A percentile compares a stretch with the other conserved stretches of the same genome.
These are phyloP conservation scores for Paramecium caudatum DNA, from an alignment of 73 alveolate genomes.

Conservation along the genomic window DNA sequence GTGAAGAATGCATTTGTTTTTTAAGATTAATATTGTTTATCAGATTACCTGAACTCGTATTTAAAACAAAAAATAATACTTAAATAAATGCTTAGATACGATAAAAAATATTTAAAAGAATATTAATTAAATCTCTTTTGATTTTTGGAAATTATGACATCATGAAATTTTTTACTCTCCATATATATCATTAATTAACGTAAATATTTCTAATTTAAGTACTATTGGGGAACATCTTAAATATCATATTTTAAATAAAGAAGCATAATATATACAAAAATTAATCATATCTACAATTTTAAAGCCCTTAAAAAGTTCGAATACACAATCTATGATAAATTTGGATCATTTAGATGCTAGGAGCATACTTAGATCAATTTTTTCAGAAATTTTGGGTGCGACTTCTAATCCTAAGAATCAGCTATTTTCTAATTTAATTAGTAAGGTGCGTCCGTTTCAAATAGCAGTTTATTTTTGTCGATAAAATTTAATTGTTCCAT, in stretches of 20 bases:
- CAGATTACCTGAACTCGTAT: neutral
- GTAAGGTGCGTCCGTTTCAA: conserved; percentile 22
- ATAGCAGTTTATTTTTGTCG: neutral
- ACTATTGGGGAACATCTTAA: no score
- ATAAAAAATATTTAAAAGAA: neutral
- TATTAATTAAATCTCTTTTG: no score
- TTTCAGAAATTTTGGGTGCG: neutral
- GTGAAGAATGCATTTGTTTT: conserved; percentile 27
- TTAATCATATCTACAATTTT: neutral
- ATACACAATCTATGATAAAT: conserved; percentile 1
- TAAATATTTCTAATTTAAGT: no score
- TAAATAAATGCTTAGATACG: conserved; percentile 3
- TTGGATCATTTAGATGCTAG: neutral
- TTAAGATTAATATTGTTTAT: conserved; percentile 20
- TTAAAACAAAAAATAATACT: no score
- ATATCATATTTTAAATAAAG: no score
- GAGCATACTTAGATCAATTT: neutral
- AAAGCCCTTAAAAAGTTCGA: neutral
- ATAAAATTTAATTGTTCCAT: neutral
- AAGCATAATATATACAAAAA: no score
- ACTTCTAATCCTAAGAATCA: neutral
- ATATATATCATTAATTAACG: no score
- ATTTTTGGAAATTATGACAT: no score
- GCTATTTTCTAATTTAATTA: neutral
- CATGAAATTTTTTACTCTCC: no score